Conservation (phyloP, 345 rosid genomes). For the Lepidium aucheri region DNA sequence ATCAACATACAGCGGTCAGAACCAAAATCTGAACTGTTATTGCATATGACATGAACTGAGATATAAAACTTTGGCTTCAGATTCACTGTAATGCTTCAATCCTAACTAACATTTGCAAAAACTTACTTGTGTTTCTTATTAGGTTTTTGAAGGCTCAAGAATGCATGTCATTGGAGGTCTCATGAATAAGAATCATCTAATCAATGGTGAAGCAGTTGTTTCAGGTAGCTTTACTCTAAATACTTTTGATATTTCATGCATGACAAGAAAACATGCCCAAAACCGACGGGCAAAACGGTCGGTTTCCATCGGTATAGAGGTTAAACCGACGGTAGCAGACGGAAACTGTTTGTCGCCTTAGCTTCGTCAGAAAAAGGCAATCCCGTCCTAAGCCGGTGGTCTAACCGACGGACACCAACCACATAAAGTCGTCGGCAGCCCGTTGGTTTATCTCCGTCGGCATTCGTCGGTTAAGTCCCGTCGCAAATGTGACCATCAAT, state of each 20-base stretch:
- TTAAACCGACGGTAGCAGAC: no score
- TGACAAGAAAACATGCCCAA: no score
- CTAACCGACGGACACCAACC: no score
- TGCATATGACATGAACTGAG: neutral
- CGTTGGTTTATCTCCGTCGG: no score
- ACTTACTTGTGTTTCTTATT: neutral
- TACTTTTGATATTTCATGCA: neutral
- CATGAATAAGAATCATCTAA: conserved; percentile 42
- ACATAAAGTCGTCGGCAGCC: no score
- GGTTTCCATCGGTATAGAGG: no score
- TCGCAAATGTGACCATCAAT: neutral
- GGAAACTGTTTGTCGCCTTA: no score
- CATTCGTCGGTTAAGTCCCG: no score
- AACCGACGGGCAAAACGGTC: no score
- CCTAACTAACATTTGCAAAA: neutral
- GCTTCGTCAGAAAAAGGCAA: no score
- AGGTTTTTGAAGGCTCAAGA: conserved; percentile 73
- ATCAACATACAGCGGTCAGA: conserved; percentile 76
- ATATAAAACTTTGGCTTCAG: neutral
- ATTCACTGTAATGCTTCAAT: neutral
- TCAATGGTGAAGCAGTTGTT: conserved; percentile 59
- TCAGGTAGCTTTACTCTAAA: conserved; percentile 39
- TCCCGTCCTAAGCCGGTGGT: no score
- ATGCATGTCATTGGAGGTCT: conserved; percentile 81
- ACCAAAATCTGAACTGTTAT: neutral